Evolutionary conservation across 371 early-diverging fungal species (phyloP), one percentile per base, ranked within the genome.

Genomic region (Mucor saturninus): DNA sequence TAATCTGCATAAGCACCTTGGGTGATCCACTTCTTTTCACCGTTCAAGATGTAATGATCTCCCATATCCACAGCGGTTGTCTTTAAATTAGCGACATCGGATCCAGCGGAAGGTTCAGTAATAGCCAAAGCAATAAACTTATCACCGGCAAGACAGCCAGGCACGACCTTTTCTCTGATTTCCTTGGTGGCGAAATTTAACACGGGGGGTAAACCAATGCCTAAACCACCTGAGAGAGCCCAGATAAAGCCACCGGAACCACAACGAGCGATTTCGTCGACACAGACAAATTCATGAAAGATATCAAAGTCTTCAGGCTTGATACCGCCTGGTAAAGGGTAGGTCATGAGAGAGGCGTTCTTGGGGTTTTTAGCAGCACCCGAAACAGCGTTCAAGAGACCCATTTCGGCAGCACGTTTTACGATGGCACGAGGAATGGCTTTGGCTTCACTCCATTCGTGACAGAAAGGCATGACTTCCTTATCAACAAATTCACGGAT

Each of bases 1-100:
- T 78, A 89, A 53, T 94, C 91, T 13, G 94, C 92, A 75, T 87
- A 93, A 0, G 86, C 86, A 59, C 95, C 95, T 70, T 93, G 93
- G 61, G 95, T 94, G 54, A 88, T 88, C 87, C 90, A 91, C 75
- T 93, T 93, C 85, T 95, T 95, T 73, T 93, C 93, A 50, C 93
- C 93, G 61, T 93, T 93, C 46, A 93, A 77, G 39, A 95, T 78
- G 73, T 84, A 93, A 60, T 86, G 71, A 70, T 93, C 93, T 9
- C 86, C 79, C 54, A 86, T 79, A 69, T 90, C 87, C 61, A 86
- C 87, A 8, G 95, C 94, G 31, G 86, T 85, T 2, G 89, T 87
- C 11, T 69, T 70, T 29, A 95, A 68, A 64, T 88, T 89, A 42
- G 94, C 94, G 2, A 95, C 95, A 73, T 95, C 94, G 0, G 87